Conservation (phyloP, 75 land plant genomes). For the Adiantum capillusveneris region DNA sequence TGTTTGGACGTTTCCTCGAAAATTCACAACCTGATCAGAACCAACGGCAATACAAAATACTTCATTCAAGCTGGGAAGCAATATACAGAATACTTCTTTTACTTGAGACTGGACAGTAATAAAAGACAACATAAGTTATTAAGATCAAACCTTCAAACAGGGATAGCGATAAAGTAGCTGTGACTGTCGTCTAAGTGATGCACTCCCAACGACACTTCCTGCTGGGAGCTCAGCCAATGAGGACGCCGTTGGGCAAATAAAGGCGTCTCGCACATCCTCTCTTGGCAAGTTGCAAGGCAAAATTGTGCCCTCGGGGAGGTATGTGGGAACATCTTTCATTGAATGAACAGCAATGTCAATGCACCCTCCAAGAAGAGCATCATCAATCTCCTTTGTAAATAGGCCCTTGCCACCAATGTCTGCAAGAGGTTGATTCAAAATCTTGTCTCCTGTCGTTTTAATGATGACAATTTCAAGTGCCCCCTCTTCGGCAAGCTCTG, state of each 20-base stretch:
- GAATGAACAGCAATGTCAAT: constrained; percentile 99
- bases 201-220: constrained; percentile 86
- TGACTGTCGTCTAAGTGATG: constrained; percentile 84
- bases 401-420: constrained; percentile 97
- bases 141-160: constrained; percentile 43
- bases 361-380: constrained; percentile 64
- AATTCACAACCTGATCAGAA: constrained; percentile 56
- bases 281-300: constrained; percentile 89
- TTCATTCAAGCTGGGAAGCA: too few relatives aligned
- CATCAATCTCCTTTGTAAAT: constrained; percentile 95
- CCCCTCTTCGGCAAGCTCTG: constrained; percentile 86
- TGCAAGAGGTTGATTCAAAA: constrained; percentile 85
- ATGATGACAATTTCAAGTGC: constrained; percentile 87
- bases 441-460: constrained; percentile 91
- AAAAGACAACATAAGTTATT: too few relatives aligned
- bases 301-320: constrained; percentile 78
- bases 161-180: constrained; percentile 83
- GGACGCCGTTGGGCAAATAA: constrained; percentile 58
- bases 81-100: too few relatives aligned
- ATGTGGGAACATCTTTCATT: constrained; percentile 99
- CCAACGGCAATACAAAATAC: neutral
- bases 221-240: constrained; percentile 81
- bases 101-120: too few relatives aligned
- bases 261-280: constrained; percentile 96
- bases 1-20: constrained; percentile 93